Base-by-base conservation (phyloP, 768 basidiomycete genomes). In the Termitomyces sp. region DNA sequence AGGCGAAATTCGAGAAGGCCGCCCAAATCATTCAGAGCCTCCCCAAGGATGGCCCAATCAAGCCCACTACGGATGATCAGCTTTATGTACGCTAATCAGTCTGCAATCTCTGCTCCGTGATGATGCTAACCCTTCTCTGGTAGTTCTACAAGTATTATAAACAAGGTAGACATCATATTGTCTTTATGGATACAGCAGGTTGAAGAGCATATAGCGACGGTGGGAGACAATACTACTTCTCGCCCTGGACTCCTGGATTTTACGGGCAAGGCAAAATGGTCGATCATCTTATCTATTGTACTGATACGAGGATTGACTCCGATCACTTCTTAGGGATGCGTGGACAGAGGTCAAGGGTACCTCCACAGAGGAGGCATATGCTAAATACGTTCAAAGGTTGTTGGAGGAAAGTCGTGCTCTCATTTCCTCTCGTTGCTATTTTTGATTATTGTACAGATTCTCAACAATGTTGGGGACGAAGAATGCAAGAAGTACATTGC, bases 61-160 rank as follows among this genome's bases (percentile, higher is more conserved):
- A 92, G 79, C 92, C 92, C 20, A 65, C 77, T 18, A 76, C 83
- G 65, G 88, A 89, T 12, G 89, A 92, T 59, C 83, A 92, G 79
- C 90, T 98, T 66, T 79, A 77, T 67, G 96, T 95, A 74, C 72
- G 91, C 78, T 39, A n/a, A 46, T 36, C 39, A 54, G 45, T 56
- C 63, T 66, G 63, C 57, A 61, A 54, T 51, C 48, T 58, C 28
- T 59, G 11, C 44, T 24, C 63, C 45, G 61, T 53, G 15, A 57
- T 50, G 52, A 62, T 63, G 24, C 55, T 55, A 38, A 62, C 63
- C 61, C 63, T 48, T 35, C 58, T 51, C 61, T 55, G 36, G 33
- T 61, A 98, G 96, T 97, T 97, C 82, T 99, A 98, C 81, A 83
- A 81, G 67, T 85, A 89, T 74, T 98, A 81, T 85, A 99, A 98